Conservation (phyloP, 2,329 filamentous ascomycete species). For the Penicillium sp. region DNA sequence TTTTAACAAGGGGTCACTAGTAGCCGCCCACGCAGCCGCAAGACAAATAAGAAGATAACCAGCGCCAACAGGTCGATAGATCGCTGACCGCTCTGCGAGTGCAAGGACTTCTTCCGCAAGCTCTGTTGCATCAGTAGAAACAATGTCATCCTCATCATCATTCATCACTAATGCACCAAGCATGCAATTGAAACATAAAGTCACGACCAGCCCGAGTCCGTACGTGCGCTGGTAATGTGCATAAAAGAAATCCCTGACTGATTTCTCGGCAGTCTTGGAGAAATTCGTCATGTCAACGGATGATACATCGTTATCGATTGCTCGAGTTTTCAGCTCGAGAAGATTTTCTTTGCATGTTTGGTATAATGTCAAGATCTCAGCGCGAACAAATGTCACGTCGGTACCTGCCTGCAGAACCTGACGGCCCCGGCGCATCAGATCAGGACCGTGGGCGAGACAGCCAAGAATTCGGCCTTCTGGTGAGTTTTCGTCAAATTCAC, state of each 20-base stretch:
- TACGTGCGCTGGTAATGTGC: constrained; percentile 37
- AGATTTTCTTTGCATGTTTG: constrained; percentile 22
- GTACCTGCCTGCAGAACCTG: constrained; percentile 5
- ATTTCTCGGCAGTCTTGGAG: not conserved
- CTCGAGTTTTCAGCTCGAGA: constrained; percentile 15
- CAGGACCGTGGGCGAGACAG: constrained; percentile 31
- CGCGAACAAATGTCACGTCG: constrained; percentile 10
- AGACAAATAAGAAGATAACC: constrained; percentile 32
- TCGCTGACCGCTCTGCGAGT: constrained; percentile 26
- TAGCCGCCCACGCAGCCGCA: constrained; percentile 25
- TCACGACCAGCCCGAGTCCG: constrained; percentile 32
- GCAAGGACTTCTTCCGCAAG: constrained; percentile 29
- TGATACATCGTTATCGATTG: constrained; percentile 1
- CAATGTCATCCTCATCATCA: constrained; percentile 2
- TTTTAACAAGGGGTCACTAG: constrained; percentile 19
- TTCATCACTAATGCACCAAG: constrained; percentile 29
- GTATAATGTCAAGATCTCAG: constrained; percentile 26
- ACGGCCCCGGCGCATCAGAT: constrained; percentile 30
- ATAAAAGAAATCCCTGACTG: constrained; percentile 18
- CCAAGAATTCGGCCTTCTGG: constrained; percentile 35
- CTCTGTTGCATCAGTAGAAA: constrained; percentile 17
- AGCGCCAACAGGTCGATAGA: constrained; percentile 35
- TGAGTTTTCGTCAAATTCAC: constrained; percentile 26
- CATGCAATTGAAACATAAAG: constrained; percentile 35
- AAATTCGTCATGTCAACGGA: not conserved